phyloP scores from a whole-genome alignment of 177 flowering plant genomes.

The Telopea speciosissima region DNA sequence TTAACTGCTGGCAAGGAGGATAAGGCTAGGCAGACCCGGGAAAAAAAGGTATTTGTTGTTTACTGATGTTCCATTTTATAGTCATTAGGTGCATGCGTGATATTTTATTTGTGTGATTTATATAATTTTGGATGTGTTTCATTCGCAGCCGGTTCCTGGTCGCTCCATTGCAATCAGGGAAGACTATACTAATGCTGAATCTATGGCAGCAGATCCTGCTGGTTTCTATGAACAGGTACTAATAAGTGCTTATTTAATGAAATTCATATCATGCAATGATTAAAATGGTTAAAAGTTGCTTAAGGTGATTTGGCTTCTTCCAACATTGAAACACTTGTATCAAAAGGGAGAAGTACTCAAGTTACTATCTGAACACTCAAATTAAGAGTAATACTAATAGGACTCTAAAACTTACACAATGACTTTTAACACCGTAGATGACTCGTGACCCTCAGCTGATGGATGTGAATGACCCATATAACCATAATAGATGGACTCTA shows the following conservation, averaged over 20 bases:
- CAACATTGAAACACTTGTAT: too few relatives aligned
- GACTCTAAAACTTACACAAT: too few relatives aligned
- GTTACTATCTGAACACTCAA: too few relatives aligned
- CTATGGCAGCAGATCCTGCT: conserved; percentile 58
- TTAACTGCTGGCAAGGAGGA: conserved; percentile 57
- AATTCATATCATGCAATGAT: neutral
- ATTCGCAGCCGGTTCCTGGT: conserved; percentile 40
- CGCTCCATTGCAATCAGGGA: conserved; percentile 40
- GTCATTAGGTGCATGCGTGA: neutral
- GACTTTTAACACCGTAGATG: too few relatives aligned
- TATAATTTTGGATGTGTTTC: conserved; percentile 2
- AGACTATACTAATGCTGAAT: conserved; percentile 40
- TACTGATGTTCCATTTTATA: neutral
- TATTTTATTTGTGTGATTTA: neutral
- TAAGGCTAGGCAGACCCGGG: conserved; percentile 46
- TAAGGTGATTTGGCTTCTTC: neutral
- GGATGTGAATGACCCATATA: too few relatives aligned
- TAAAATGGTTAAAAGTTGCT: neutral
- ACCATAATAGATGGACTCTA: too few relatives aligned
- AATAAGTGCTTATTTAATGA: neutral
- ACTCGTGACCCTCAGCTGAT: too few relatives aligned
- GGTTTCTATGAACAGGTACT: conserved; percentile 86
- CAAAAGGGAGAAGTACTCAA: neutral
- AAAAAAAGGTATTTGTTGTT: conserved; percentile 55
- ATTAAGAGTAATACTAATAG: too few relatives aligned